Conservation (phyloP, 169 alveolate genomes). For the Eimeria maxima region DNA sequence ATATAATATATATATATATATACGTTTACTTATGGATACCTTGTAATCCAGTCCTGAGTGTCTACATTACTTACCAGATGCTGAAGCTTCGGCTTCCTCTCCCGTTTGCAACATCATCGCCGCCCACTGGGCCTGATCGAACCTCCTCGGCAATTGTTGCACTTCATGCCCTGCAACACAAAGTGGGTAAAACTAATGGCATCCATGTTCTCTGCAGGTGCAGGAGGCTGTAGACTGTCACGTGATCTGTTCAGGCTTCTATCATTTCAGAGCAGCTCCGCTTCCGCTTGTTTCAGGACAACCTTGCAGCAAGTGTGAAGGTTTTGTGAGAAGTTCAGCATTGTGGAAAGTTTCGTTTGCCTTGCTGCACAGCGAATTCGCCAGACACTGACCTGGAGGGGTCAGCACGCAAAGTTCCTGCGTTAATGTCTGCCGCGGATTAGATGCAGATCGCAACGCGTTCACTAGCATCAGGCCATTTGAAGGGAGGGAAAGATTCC, state of each 20-base stretch:
- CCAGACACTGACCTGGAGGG: constrained; percentile 17
- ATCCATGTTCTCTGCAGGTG: not conserved
- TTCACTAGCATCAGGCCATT: constrained; percentile 54
- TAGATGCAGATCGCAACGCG: constrained; percentile 42
- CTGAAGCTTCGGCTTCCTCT: constrained; percentile 2
- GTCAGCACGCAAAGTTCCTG: constrained; percentile 61
- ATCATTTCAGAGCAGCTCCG: not conserved
- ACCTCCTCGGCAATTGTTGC: constrained; percentile 14
- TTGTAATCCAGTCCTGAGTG: not conserved
- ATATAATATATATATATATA: not conserved
- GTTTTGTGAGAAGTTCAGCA: not conserved
- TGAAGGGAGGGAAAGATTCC: constrained; percentile 30
- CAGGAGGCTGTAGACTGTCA: not conserved
- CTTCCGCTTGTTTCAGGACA: not conserved
- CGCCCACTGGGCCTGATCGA: constrained; percentile 64
- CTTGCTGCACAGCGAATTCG: not conserved
- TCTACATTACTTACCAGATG: constrained; percentile 14
- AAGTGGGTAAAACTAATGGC: not conserved
- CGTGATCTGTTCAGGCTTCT: not conserved
- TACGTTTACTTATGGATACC: not conserved
- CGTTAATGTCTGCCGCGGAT: not conserved
- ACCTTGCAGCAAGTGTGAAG: not conserved
- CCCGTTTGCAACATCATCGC: constrained; percentile 28
- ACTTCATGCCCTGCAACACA: constrained; percentile 28
- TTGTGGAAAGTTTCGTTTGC: not conserved